Conservation (phyloP, 805 yeast species). For the Monosporozyma aquatica region DNA sequence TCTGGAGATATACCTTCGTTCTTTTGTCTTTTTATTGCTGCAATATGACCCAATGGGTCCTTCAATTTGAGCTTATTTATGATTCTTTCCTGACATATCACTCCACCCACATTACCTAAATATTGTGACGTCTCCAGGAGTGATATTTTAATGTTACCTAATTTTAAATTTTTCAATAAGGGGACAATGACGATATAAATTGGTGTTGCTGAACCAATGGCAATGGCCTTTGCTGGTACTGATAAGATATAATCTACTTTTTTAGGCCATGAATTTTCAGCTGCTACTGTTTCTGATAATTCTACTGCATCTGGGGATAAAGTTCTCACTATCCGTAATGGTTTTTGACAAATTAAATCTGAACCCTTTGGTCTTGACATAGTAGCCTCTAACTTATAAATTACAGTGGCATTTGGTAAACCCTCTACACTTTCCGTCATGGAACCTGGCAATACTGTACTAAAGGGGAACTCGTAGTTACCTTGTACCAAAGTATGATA, state of each 20-base stretch:
- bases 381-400: slow-evolving; percentile 66
- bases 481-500: slow-evolving; percentile 52
- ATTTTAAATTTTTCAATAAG: slow-evolving; percentile 63
- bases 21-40: slow-evolving; percentile 17
- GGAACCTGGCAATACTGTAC: slow-evolving; percentile 72
- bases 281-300: slow-evolving; percentile 83
- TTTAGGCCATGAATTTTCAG: slow-evolving; percentile 92
- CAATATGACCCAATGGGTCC: slow-evolving; percentile 26
- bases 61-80: slow-evolving; percentile 46
- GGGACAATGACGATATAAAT: slow-evolving; percentile 71
- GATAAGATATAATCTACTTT: slow-evolving; percentile 86
- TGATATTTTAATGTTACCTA: slow-evolving; percentile 63
- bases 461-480: slow-evolving; percentile 85
- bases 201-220: slow-evolving; percentile 75
- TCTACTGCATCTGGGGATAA: slow-evolving; percentile 82
- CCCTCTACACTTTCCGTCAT: slow-evolving; percentile 87
- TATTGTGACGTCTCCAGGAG: slow-evolving; percentile 60
- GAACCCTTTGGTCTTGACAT: slow-evolving; percentile 76
- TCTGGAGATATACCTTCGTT: slow-evolving; percentile 14
- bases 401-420: slow-evolving; percentile 65
- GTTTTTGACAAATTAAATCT: slow-evolving; percentile 58
- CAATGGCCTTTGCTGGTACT: slow-evolving; percentile 80
- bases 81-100: slow-evolving; percentile 52
- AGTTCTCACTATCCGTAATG: slow-evolving; percentile 75
- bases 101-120: slow-evolving; percentile 51